These are phyloP conservation scores for Nannochloris sp. DNA, from an alignment of 139 green algal species.

Conservation along the genomic window DNA sequence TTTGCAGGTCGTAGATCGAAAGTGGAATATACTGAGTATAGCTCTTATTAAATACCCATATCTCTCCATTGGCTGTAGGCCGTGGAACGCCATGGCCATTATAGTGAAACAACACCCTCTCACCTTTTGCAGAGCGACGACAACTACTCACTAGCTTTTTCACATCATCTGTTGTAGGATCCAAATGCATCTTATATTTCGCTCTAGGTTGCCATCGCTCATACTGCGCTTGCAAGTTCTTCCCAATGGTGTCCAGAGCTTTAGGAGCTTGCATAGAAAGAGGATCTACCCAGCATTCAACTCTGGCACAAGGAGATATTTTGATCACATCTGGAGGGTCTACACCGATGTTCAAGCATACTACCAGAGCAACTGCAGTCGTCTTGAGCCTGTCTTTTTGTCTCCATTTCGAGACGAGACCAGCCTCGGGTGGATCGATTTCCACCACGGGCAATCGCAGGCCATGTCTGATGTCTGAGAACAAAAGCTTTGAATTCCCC, in stretches of 20 bases:
- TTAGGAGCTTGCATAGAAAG: constrained; percentile 86
- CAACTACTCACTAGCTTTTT: constrained; percentile 87
- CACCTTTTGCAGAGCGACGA: constrained; percentile 77
- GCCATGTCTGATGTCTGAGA: not conserved
- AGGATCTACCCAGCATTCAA: constrained; percentile 95
- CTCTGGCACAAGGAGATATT: constrained; percentile 88
- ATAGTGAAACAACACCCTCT: constrained; percentile 98
- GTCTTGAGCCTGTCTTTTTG: constrained; percentile 91
- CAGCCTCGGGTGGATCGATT: not conserved
- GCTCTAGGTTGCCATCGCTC: constrained; percentile 95
- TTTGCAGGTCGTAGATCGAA: constrained; percentile 91
- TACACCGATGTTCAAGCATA: constrained; percentile 99
- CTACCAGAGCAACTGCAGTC: constrained; percentile 83
- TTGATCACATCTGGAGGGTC: constrained; percentile 97
- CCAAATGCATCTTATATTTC: constrained; percentile 93
- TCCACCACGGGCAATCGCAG: not conserved
- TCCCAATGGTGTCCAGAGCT: constrained; percentile 89
- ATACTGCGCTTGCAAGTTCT: constrained; percentile 96
- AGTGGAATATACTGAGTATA: constrained; percentile 99
- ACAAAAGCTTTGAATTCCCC: not conserved
- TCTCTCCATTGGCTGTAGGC: constrained; percentile 93
- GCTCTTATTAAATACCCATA: constrained; percentile 94
- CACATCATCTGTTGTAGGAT: constrained; percentile 96
- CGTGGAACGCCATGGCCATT: constrained; percentile 97
- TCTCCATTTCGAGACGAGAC: constrained; percentile 52